Evolutionary conservation across 148 eudicot species (phyloP), one percentile per base, ranked within the genome.

Genomic region (Arbutus unedo): DNA sequence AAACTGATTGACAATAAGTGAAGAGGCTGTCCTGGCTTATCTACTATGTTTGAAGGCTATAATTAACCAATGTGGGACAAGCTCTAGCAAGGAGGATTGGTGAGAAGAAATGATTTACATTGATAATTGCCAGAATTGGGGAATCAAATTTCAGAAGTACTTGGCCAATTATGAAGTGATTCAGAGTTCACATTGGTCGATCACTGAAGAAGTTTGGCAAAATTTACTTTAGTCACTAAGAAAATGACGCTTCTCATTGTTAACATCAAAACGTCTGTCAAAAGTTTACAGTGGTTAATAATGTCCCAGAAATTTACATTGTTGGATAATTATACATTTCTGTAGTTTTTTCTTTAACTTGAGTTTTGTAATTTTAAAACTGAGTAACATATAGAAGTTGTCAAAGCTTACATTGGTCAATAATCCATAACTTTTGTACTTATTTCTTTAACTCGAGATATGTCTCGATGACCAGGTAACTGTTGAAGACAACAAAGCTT

Each of bases 61-160:
- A 25, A 31, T 10, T 25, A 25, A 25, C 43, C 16, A 66, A 66
- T 31, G 21, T 21, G 44, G 70, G 44, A 66, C 43, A 4, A 25
- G 16, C 43, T 66, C 18, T 31, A 66, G 31, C 18, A 66, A 66
- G 18, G 31, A 41, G 43, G 25, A 7, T 25, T 31, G n/a, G 80
- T 25, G 50, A 77, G 25, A 41, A 41, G 25, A 41, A 77, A 77
- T 6, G 60, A 77, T 38, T 77, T 55, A 55, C 56, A 55, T 77
- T 8, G 49, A 56, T 41, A 11, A 38, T 2, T 38, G 67, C 60
- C 23, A 77, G n/a, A 38, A 55, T 16, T 18, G 21, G 49, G 44
- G 31, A 10, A n/a, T 78, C 2, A 19, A 48, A 79, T 47, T 60
- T 45, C 53, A 48, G 44, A 60, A 62, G 45, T 23, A 4, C 3